A percentile compares a stretch with the other conserved stretches of the same genome.
Conservation (phyloP, 257 asterid species). For the Solanum bulbocastanum region DNA sequence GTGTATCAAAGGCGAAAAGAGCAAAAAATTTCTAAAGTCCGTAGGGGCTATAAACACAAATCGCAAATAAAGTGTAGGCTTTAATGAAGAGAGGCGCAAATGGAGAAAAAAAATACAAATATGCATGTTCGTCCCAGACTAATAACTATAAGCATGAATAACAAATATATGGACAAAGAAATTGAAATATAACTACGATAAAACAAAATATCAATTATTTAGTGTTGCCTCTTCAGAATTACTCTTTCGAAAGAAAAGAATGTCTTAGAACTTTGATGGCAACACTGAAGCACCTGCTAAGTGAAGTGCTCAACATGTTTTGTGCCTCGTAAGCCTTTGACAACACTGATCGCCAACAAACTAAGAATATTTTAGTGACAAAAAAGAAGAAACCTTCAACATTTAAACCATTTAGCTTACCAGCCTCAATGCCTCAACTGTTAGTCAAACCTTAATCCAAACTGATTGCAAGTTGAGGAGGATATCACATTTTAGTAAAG, state of each 20-base stretch:
- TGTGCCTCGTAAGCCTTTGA: background rate
- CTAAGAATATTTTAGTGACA: background rate
- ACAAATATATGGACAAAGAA: background rate
- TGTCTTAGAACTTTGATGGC: background rate
- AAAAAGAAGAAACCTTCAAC: background rate
- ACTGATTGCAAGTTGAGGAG: background rate
- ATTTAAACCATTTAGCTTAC: background rate
- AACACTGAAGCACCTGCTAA: background rate
- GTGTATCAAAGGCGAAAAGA: background rate
- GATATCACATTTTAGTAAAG: background rate
- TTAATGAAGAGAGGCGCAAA: background rate
- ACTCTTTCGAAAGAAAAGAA: background rate
- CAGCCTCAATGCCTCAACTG: background rate
- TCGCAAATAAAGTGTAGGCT: background rate
- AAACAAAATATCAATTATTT: background rate
- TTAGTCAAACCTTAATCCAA: background rate
- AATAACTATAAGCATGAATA: background rate
- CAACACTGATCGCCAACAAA: background rate
- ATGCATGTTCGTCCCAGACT: background rate
- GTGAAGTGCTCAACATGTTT: background rate
- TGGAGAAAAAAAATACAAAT: background rate
- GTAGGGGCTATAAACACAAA: background rate
- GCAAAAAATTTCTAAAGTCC: background rate
- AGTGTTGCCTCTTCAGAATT: background rate
- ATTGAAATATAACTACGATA: background rate